These are phyloP conservation scores for Sophora flavescens DNA, from an alignment of 306 rosid genomes.

Conservation along the genomic window DNA sequence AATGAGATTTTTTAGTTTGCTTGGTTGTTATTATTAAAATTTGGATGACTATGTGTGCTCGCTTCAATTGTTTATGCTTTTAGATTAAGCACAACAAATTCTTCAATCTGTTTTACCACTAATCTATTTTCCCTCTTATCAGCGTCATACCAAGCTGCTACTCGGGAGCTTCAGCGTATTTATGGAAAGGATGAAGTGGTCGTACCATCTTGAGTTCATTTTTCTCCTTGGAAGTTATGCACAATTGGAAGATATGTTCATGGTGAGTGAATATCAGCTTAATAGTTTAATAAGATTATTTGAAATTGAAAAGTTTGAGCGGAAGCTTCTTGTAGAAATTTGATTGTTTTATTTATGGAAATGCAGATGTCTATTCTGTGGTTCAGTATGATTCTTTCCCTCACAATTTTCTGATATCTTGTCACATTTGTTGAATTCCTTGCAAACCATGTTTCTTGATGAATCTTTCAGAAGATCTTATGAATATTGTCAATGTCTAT, in stretches of 20 bases:
- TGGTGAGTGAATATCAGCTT: conserved; percentile 50
- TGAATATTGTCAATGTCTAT: conserved; percentile 20
- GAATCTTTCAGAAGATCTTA: conserved; percentile 18
- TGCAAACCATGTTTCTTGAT: neutral
- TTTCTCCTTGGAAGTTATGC: conserved; percentile 35
- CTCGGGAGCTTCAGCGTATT: conserved; percentile 96
- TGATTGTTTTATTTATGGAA: conserved; percentile 29
- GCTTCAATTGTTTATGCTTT: conserved; percentile 25
- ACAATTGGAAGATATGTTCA: conserved; percentile 55
- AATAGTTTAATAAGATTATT: conserved; percentile 43
- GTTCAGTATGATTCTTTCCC: conserved; percentile 28
- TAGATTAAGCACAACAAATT: neutral
- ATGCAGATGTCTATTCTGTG: conserved; percentile 44
- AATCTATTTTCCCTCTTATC: conserved; percentile 29
- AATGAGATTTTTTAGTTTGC: conserved; percentile 35
- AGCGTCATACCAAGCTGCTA: conserved; percentile 97
- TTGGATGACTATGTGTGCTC: conserved; percentile 27
- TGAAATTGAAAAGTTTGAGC: conserved; percentile 48
- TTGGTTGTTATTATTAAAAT: conserved; percentile 9
- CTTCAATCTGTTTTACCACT: conserved; percentile 28
- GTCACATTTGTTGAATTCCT: neutral
- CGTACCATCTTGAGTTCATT: conserved; percentile 65
- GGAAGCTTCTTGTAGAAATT: conserved; percentile 54
- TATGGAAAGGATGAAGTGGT: conserved; percentile 83
- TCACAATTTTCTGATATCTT: conserved; percentile 32